A percentile compares a stretch with the other conserved stretches of the same genome.
These are phyloP conservation scores for Scenedesmus sp. DNA, from an alignment of 163 green algal species.

Conservation along the genomic window DNA sequence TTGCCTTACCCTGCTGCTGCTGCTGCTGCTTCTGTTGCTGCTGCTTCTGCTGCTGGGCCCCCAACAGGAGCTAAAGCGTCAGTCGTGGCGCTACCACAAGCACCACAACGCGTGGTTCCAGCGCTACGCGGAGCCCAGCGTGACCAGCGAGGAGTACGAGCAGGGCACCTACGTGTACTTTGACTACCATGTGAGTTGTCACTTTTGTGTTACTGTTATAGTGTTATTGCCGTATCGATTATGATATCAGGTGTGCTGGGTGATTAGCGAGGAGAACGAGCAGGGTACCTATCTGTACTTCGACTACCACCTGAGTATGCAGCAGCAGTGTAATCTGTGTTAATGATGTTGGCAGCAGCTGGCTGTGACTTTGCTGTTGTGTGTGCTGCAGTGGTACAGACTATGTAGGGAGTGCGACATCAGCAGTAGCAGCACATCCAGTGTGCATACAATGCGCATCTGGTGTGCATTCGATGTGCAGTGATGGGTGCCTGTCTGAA, in stretches of 20 bases:
- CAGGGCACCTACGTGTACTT: constrained; percentile 88
- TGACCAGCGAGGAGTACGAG: constrained; percentile 93
- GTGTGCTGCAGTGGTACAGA: no score
- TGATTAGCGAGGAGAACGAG: constrained; percentile 92
- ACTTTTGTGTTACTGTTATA: no score
- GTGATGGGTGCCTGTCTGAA: no score
- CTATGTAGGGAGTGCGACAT: no score
- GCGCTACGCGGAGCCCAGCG: constrained; percentile 73
- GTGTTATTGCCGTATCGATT: neutral
- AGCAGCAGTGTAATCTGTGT: no score
- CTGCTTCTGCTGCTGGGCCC: neutral
- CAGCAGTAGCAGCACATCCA: no score
- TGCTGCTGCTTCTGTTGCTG: neutral
- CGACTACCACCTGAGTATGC: constrained; percentile 78
- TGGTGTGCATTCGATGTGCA: no score
- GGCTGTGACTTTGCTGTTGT: no score
- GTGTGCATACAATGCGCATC: no score
- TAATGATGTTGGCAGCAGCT: no score
- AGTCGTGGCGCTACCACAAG: constrained; percentile 97
- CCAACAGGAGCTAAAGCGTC: constrained; percentile 90
- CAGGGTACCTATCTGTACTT: constrained; percentile 85
- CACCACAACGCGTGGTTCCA: constrained; percentile 98
- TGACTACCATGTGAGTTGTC: constrained; percentile 80
- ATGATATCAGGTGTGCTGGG: neutral
- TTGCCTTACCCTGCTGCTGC: neutral